Evolutionary conservation across 2,329 filamentous ascomycete species (phyloP), one percentile per base, ranked within the genome.

Genomic region (Cadophora gregata): DNA sequence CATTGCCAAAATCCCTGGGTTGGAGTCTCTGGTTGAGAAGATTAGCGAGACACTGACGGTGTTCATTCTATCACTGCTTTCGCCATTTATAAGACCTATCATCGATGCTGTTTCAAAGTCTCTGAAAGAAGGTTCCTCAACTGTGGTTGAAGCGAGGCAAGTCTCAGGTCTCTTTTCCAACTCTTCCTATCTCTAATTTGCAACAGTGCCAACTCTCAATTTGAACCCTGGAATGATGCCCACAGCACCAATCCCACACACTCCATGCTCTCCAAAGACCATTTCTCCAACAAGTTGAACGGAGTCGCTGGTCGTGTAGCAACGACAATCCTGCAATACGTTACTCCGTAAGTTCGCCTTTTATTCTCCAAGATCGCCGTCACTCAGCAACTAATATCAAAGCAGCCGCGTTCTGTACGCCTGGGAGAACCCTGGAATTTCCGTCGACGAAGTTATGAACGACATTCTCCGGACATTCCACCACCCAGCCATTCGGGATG

Each of bases 41-140:
- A 97, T 99, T 74, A 93, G 91, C 64, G 96, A 99, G 81, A 95
- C 92, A 1, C 83, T 99, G 48, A 97, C 95, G 0, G 85, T 97
- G 7, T 98, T 98, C 77, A 88, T 99, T 60, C 86, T 99, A 69
- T 94, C 93, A 6, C 86, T 99, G 1, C 85, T 99, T 21, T 93
- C 96, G 0, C 96, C 96, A 0, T 98, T 96, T 78, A 86, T 99
- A 69, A 88, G 93, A 64, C 96, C 96, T 12, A 90, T 99, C 76
- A 97, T 99, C 78, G 91, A 90, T 62, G 88, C 91, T 62, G 93
- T 95, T 5, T 95, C 93, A 25, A 89, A 94, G 75, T 87, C 88
- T 38, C 84, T 99, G 29, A 97, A 98, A 80, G 86, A 90, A 27
- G 95, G 96, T 4, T 97, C 93, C 10, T 91, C 91, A 0, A 86